These are phyloP conservation scores for Pichia sp. DNA, from an alignment of 1,139 yeast species.

Conservation along the genomic window DNA sequence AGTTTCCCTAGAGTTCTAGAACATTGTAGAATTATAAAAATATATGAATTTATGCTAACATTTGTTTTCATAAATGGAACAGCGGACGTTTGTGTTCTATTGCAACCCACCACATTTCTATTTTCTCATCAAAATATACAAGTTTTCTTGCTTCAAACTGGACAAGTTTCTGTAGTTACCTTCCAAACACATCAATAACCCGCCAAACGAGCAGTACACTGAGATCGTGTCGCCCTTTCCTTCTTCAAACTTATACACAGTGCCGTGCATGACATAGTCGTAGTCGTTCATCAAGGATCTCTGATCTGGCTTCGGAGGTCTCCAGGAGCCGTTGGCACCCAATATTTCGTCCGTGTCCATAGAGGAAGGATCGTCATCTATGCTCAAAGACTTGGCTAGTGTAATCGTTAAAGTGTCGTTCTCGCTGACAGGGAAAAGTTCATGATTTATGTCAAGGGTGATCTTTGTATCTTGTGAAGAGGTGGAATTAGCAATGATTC, in stretches of 20 bases:
- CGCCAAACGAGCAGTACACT: slow-evolving; percentile 94
- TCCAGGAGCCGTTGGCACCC: slow-evolving; percentile 76
- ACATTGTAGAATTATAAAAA: not conserved
- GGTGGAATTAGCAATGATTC: slow-evolving; percentile 85
- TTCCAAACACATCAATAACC: slow-evolving; percentile 86
- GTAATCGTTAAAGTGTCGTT: slow-evolving; percentile 86
- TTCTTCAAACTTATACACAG: slow-evolving; percentile 95
- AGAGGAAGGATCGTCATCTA: slow-evolving; percentile 45
- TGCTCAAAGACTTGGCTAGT: slow-evolving; percentile 67
- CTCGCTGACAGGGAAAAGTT: slow-evolving; percentile 78
- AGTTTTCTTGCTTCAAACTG: slow-evolving; percentile 87
- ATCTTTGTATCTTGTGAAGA: slow-evolving; percentile 79
- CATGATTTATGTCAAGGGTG: slow-evolving; percentile 88
- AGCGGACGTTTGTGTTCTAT: not conserved
- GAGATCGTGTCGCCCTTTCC: slow-evolving; percentile 63
- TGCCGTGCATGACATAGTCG: slow-evolving; percentile 98
- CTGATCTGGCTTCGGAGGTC: slow-evolving; percentile 84
- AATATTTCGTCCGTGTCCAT: slow-evolving; percentile 33
- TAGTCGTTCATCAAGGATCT: slow-evolving; percentile 90
- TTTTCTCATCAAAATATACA: slow-evolving; percentile 84
- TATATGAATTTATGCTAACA: not conserved
- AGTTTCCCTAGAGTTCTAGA: not conserved
- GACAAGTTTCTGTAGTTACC: slow-evolving; percentile 91
- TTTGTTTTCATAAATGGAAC: not conserved
- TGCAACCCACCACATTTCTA: slow-evolving; percentile 11